A percentile compares a stretch with the other conserved stretches of the same genome.
Conservation (phyloP, 192 early-diverging fungal genomes). For the Mortierella hygrophila region DNA sequence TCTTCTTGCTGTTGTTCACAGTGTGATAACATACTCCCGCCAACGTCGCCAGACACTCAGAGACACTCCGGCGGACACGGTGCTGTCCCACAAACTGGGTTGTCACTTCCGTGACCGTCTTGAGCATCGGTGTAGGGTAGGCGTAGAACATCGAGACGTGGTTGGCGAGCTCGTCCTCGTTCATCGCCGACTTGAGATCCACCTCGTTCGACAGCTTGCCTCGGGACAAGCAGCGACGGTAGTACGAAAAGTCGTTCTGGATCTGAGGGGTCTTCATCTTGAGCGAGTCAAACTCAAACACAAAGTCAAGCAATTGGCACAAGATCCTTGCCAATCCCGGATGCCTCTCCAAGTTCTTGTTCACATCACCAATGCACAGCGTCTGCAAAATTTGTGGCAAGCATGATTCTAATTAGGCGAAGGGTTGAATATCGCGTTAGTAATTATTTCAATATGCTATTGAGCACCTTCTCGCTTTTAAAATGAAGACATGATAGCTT, state of each 20-base stretch:
- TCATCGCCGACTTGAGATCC: slow-evolving; percentile 71
- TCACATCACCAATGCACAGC: slow-evolving; percentile 75
- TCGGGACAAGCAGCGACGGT: slow-evolving; percentile 88
- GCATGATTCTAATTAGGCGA: slow-evolving; percentile 62
- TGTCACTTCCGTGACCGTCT: slow-evolving; percentile 86
- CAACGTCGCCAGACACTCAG: slow-evolving; percentile 82
- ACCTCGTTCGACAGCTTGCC: slow-evolving; percentile 77
- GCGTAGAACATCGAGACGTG: slow-evolving; percentile 97
- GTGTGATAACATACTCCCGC: slow-evolving; percentile 84
- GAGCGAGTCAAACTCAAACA: slow-evolving; percentile 91
- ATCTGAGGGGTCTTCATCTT: slow-evolving; percentile 90
- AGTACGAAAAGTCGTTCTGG: slow-evolving; percentile 99
- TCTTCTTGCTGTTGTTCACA: slow-evolving; percentile 75
- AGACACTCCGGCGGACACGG: slow-evolving; percentile 62
- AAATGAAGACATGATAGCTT: slow-evolving; percentile 30
- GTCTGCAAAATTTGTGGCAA: slow-evolving; percentile 75
- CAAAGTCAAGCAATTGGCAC: slow-evolving; percentile 89
- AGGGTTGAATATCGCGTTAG: not conserved
- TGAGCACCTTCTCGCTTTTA: too few species aligned
- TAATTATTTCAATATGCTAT: not conserved
- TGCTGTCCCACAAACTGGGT: slow-evolving; percentile 73
- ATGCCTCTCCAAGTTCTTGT: slow-evolving; percentile 75
- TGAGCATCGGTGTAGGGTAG: slow-evolving; percentile 94
- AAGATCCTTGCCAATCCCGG: slow-evolving; percentile 86
- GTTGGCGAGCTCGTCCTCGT: slow-evolving; percentile 91